These are phyloP conservation scores for Zymoseptoria pseudotritici DNA, from an alignment of 2,329 filamentous ascomycete species.

Conservation along the genomic window DNA sequence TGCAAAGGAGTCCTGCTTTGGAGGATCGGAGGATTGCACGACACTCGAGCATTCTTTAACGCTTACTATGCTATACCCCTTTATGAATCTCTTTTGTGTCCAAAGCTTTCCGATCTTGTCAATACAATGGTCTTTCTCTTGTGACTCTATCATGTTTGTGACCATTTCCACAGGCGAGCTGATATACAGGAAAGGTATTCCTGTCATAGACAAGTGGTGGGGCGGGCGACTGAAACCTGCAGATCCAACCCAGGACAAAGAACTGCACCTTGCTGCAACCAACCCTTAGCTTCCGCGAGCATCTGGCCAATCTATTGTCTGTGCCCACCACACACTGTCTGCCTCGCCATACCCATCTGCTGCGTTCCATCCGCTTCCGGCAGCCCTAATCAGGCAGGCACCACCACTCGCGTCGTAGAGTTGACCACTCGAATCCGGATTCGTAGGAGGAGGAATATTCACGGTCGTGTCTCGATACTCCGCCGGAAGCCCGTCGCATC, in stretches of 20 bases:
- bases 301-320: not conserved
- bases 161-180: not conserved
- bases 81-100: not conserved
- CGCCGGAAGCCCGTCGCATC: no score
- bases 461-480: no score
- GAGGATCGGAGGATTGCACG: not conserved
- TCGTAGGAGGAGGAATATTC: no score
- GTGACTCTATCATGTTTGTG: not conserved
- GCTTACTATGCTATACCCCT: not conserved
- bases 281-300: not conserved
- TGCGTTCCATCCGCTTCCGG: no score
- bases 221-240: not conserved
- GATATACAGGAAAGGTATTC: no score
- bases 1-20: not conserved
- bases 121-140: not conserved
- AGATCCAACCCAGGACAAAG: slow-evolving; percentile 5
- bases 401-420: no score
- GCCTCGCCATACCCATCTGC: no score
- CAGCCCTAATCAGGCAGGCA: no score
- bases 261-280: not conserved
- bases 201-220: no score
- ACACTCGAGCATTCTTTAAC: not conserved
- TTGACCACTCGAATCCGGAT: no score
- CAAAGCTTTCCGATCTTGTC: not conserved
- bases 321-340: no score